These are phyloP conservation scores for Camellia granthamiana DNA, from an alignment of 148 eudicot genomes.

Conservation along the genomic window DNA sequence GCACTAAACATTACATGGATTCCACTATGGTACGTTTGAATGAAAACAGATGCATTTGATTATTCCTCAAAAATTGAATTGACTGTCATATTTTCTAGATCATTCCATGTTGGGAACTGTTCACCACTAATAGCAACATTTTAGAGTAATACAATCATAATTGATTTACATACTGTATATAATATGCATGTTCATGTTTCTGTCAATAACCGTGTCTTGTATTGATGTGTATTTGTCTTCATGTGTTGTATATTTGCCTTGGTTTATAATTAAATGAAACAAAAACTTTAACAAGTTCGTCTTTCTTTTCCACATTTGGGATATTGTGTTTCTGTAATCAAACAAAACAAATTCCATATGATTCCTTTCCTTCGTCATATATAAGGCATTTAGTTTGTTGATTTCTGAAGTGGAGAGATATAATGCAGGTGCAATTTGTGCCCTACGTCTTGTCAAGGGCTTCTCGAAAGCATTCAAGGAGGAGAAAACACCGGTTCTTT, in stretches of 20 bases:
- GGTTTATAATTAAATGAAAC: neutral
- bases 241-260: neutral
- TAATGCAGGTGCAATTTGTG: constrained; percentile 73
- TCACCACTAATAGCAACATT: neutral
- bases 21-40: no score
- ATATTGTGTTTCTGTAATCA: neutral
- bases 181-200: no score
- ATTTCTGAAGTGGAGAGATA: neutral
- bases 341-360: neutral
- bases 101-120: neutral
- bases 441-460: constrained; percentile 66
- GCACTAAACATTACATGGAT: neutral
- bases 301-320: neutral
- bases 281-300: neutral
- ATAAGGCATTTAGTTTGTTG: neutral
- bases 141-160: neutral
- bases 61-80: neutral
- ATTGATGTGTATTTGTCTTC: no score
- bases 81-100: neutral
- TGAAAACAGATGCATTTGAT: neutral
- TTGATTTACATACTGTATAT: no score
- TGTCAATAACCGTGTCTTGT: no score
- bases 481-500: constrained; percentile 87
- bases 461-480: constrained; percentile 56
- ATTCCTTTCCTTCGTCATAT: neutral